Evolutionary conservation across 495 filamentous ascomycete species (phyloP).

Genomic region (Rhizodiscina lignyota): DNA sequence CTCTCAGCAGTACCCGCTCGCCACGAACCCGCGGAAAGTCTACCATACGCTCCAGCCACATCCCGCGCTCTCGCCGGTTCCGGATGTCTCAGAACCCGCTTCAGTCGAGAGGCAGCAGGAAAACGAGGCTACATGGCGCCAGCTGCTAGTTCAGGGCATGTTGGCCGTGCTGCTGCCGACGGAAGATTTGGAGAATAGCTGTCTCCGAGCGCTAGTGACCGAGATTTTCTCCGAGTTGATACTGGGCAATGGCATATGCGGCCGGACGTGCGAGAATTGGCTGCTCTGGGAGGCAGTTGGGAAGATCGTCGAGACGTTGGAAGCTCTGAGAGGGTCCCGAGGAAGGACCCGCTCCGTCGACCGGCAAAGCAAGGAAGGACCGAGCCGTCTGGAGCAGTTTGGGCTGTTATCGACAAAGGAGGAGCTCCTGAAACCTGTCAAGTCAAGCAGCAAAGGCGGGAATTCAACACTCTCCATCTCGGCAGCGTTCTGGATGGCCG

Average conservation of each 20-base stretch:
- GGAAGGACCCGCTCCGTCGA: background rate
- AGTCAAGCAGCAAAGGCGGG: slow-evolving; percentile 3
- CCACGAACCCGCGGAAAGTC: slow-evolving; percentile 43
- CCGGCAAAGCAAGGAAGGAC: slow-evolving; percentile 3
- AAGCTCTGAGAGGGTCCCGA: background rate
- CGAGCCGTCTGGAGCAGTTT: slow-evolving; percentile 20
- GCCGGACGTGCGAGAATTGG: slow-evolving; percentile 67
- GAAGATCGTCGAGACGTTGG: slow-evolving; percentile 33
- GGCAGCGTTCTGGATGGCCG: slow-evolving; percentile 45
- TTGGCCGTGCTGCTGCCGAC: slow-evolving; percentile 75
- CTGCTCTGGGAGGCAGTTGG: slow-evolving; percentile 68
- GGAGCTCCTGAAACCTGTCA: slow-evolving; percentile 2
- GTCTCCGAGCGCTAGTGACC: slow-evolving; percentile 60
- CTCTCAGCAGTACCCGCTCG: slow-evolving; percentile 34
- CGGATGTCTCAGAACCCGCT: slow-evolving; percentile 32
- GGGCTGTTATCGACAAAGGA: slow-evolving; percentile 16
- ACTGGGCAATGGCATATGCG: slow-evolving; percentile 58
- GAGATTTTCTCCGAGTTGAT: slow-evolving; percentile 80
- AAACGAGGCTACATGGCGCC: slow-evolving; percentile 68
- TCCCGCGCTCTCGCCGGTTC: slow-evolving; percentile 62
- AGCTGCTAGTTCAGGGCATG: slow-evolving; percentile 59
- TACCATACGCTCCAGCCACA: slow-evolving; percentile 76
- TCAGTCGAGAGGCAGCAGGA: slow-evolving; percentile 42
- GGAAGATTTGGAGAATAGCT: slow-evolving; percentile 78
- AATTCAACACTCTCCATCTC: slow-evolving; percentile 21